Conservation (phyloP, 306 rosid species). For the Rosa multiflora region DNA sequence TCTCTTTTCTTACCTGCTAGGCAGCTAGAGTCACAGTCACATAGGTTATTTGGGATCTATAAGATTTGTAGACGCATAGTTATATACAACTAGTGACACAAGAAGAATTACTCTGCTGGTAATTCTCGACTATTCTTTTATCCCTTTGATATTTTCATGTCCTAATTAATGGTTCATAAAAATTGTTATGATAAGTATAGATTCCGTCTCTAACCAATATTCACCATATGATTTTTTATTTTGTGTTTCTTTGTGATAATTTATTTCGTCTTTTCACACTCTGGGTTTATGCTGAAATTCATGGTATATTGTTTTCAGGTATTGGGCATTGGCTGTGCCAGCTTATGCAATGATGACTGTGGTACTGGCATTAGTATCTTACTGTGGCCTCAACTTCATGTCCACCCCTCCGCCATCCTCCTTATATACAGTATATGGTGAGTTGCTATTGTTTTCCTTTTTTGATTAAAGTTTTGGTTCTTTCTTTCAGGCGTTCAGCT, state of each 20-base stretch:
- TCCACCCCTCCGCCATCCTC: slow-evolving; percentile 75
- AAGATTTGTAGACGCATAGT: background rate
- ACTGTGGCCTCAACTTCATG: slow-evolving; percentile 87
- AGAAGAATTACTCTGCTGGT: background rate
- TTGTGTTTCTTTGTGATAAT: background rate
- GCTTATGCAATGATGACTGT: slow-evolving; percentile 66
- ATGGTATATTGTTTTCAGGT: slow-evolving; percentile 39
- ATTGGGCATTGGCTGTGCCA: slow-evolving; percentile 93
- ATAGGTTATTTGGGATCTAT: background rate
- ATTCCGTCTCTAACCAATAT: background rate
- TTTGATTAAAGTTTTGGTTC: background rate
- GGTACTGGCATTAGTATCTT: slow-evolving; percentile 58
- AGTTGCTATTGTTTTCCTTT: slow-evolving; percentile 23
- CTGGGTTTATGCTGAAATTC: background rate
- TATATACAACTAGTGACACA: background rate
- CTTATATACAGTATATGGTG: slow-evolving; percentile 64
- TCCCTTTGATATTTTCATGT: background rate
- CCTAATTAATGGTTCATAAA: background rate
- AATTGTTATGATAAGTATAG: background rate
- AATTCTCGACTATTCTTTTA: background rate
- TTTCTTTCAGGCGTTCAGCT: background rate
- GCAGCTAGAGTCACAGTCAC: background rate
- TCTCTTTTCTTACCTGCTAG: background rate
- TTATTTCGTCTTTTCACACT: background rate
- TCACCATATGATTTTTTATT: background rate